Evolutionary conservation across 2,329 filamentous ascomycete genomes (phyloP), one percentile per base, ranked within the genome.

Genomic region (Aspergillus aculeatinus): DNA sequence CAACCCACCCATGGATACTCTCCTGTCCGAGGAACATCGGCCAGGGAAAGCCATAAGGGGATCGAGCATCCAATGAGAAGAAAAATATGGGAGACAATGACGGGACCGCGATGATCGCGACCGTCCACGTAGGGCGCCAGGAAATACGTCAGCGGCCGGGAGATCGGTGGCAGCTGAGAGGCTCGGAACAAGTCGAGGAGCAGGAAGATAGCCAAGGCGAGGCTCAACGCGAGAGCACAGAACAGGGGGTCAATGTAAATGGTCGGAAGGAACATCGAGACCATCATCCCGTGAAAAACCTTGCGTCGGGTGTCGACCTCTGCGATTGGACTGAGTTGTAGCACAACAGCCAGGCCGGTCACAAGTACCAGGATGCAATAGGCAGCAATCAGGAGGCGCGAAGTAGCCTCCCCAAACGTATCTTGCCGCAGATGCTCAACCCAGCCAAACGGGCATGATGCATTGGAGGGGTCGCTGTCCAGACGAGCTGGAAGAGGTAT

Each of bases 251-350:
- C 95, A 64, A 98, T 79, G 72, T 87, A 97, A 2, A 89, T 90
- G 1, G 91, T 87, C 0, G 95, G 93, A 2, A 98, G 82, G 58
- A 99, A 88, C 91, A 99, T 97, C 58, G 87, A 87, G 7, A 98
- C 94, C 90, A 98, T 98, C 84, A 94, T 96, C 67, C 96, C 96
- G 75, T 99, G 95, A 74, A 99, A 99, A 25, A 98, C 91, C 76
- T 99, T 99, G 54, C 95, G 87, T 53, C 95, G 86, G 1, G 95
- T 99, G 77, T 99, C 95, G 51, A 99, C 94, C 76, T 97, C 93
- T 66, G 90, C 93, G 53, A 91, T 81, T 3, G 87, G 81, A 47
- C 89, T 90, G 42, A 96, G 83, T 48, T 83, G 85, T 55, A 95
- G 85, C 7, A 97, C 91, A 4, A 90, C 81, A 10, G 87, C 78